Base-by-base conservation (phyloP, 2,329 filamentous ascomycete species). In the Aspergillus ochraceoroseus region DNA sequence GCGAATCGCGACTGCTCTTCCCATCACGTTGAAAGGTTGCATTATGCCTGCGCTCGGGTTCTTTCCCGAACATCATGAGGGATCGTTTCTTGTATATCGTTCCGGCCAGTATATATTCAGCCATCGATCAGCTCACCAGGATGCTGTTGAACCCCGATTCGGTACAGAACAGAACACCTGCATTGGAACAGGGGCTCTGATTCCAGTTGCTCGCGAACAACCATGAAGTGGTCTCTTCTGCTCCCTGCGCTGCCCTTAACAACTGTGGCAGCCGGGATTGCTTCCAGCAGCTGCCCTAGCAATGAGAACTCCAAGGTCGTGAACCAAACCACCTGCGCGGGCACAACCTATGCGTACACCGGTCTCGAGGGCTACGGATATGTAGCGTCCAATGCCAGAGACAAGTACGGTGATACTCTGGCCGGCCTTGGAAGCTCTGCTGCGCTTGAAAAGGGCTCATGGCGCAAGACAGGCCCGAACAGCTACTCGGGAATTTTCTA, bases 341-440 rank as follows among this genome's bases (percentile, higher is more conserved):
- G 76, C 34, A 71, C 78, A 46, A 70, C 63, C 0, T 86, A 83
- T 54, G 70, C 74, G n/a, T 87, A 87, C 57, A 67, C 81, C 37
- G 70, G 75, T 42, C 73, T 87, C 7, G 80, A 77, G 3, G 83
- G 83, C 7, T 86, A 80, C 55, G 83, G 83, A 4, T 73, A 70
- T 40, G 62, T 86, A 2, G 63, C 74, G 0, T 70, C 70, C 20
- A 71, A 80, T 53, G 72, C 74, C 2, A 67, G 72, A 20, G 83
- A 87, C 63, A 80, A 81, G 56, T 81, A 75, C 50, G 80, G 80
- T 19, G 83, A 87, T 56, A 86, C 81, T 0, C 66, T 86, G 19
- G 80, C 79, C 25, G 79, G 80, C 1, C 70, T 83, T 36, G 83
- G 83, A 6, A 82, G 76, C 42, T 72, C 79, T 8, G 76, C 83